Evolutionary conservation across 257 asterid species (phyloP).

Genomic region (Solanum boliviense): DNA sequence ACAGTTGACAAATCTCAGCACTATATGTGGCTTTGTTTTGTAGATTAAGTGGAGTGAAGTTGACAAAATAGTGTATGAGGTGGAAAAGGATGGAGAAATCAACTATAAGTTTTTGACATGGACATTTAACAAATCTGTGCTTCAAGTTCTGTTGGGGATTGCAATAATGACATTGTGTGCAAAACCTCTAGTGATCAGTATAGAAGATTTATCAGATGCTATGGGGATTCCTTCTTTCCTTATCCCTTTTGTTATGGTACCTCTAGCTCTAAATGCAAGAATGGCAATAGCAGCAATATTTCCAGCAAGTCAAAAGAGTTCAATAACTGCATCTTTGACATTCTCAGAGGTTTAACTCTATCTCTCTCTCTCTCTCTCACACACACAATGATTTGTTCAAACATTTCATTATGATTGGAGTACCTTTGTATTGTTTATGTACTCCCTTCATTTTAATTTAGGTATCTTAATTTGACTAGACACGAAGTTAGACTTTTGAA

Average conservation of each 20-base stretch:
- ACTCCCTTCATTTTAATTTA: background rate
- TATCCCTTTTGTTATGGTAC: slow-evolving; percentile 46
- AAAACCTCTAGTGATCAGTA: slow-evolving; percentile 38
- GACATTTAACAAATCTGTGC: slow-evolving; percentile 16
- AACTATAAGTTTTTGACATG: slow-evolving; percentile 9
- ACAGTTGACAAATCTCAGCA: background rate
- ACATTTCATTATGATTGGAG: background rate
- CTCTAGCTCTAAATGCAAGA: slow-evolving; percentile 44
- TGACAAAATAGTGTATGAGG: slow-evolving; percentile 19
- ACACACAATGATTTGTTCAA: background rate
- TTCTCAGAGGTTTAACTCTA: slow-evolving; percentile 49
- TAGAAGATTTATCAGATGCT: slow-evolving; percentile 28
- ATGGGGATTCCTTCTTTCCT: slow-evolving; percentile 36
- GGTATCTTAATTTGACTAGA: background rate
- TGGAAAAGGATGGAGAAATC: slow-evolving; percentile 5
- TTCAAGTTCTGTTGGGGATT: slow-evolving; percentile 35
- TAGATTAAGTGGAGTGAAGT: slow-evolving; percentile 34
- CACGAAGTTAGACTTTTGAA: background rate
- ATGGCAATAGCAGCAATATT: slow-evolving; percentile 31
- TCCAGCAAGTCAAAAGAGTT: slow-evolving; percentile 43
- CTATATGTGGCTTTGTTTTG: background rate
- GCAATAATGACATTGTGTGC: slow-evolving; percentile 33
- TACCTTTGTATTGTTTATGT: background rate
- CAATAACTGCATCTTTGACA: slow-evolving; percentile 51
- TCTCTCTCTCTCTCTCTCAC: background rate